phyloP scores from a whole-genome alignment of 2,329 filamentous ascomycete species.

The Nannizziopsis barbatae region DNA sequence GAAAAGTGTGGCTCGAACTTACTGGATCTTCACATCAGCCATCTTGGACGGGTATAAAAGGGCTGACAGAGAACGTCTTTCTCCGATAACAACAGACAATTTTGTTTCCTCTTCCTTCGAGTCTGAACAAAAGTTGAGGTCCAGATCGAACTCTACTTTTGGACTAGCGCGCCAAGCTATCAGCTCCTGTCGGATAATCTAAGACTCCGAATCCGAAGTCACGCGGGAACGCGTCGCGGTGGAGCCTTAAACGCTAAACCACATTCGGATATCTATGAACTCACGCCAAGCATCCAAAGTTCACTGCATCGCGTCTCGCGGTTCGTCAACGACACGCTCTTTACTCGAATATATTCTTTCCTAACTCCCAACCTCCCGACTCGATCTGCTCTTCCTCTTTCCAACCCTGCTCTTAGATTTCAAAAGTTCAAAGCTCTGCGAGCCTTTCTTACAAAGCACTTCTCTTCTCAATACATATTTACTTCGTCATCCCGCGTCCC shows the following conservation, averaged over 20 bases:
- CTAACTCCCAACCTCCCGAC: conserved; percentile 6
- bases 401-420: not conserved
- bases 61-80: conserved; percentile 13
- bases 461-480: not conserved
- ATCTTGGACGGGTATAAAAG: conserved; percentile 36
- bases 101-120: not conserved
- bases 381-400: conserved; percentile 15
- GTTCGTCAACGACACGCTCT: conserved; percentile 4
- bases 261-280: conserved; percentile 7
- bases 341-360: not conserved
- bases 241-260: conserved; percentile 2
- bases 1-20: conserved; percentile 24
- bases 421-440: not conserved
- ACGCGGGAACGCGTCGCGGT: conserved; percentile 1
- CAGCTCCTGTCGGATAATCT: not conserved
- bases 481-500: not conserved
- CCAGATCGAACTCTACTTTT: not conserved
- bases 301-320: conserved; percentile 8
- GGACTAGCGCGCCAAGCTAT: conserved; percentile 3
- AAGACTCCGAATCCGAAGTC: not conserved
- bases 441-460: not conserved
- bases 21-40: conserved; percentile 65
- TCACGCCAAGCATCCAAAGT: not conserved
- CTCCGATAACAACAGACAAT: not conserved
- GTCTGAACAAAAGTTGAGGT: not conserved